Percentiles rank a stretch among this genome's conserved stretches.
Evolutionary conservation across 352 stramenopile genomes (phyloP).

Genomic region (Phytopythium kandeliae): DNA sequence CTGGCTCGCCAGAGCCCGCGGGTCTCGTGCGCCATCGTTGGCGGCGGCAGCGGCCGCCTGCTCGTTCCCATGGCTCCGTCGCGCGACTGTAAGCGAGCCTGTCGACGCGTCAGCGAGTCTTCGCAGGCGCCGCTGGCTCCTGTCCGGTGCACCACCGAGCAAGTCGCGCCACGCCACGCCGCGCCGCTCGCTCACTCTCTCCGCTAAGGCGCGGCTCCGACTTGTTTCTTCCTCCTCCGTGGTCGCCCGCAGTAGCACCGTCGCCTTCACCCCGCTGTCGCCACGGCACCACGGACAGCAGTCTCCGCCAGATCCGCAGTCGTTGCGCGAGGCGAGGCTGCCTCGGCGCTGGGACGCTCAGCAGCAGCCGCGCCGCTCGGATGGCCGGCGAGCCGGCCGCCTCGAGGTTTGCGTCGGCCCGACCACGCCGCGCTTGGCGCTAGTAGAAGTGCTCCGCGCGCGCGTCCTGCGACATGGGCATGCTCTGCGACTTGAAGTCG

Average conservation of each 20-base stretch:
- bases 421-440: neutral
- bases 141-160: too few relatives aligned
- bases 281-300: neutral
- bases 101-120: too few relatives aligned
- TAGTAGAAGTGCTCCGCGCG: slow-evolving; percentile 70
- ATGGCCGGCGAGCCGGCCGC: neutral
- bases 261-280: neutral
- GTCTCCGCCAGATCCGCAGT: neutral
- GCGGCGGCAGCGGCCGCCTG: too few relatives aligned
- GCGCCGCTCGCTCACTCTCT: too few relatives aligned
- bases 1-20: neutral
- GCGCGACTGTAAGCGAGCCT: too few relatives aligned
- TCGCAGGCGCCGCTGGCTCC: too few relatives aligned
- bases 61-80: too few relatives aligned
- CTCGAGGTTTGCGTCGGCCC: neutral
- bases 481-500: slow-evolving; percentile 82
- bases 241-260: neutral
- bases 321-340: neutral
- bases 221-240: neutral
- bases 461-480: slow-evolving; percentile 76
- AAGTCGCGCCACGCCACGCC: too few relatives aligned
- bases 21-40: too few relatives aligned
- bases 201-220: too few relatives aligned
- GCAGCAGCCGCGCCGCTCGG: too few relatives aligned
- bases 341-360: too few relatives aligned